These are phyloP conservation scores for Podaxis pistillaris DNA, from an alignment of 768 basidiomycete genomes.

Conservation along the genomic window DNA sequence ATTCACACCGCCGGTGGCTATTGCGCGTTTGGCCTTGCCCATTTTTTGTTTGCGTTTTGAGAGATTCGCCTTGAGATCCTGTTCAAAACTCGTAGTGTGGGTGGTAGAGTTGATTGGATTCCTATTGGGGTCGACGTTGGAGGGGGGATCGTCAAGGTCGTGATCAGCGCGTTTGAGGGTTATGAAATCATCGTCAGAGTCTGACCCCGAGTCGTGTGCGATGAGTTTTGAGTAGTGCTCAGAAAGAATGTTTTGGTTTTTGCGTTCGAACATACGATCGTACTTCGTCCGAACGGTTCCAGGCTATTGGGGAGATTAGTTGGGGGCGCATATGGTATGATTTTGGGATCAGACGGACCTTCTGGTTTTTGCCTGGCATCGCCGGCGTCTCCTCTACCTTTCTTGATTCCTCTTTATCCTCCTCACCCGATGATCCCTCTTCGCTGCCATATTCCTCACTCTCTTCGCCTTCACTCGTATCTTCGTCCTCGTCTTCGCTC, in stretches of 20 bases:
- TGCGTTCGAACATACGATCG: constrained; percentile 96
- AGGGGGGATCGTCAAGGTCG: constrained; percentile 41
- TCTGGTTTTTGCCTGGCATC: constrained; percentile 27
- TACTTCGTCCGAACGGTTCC: constrained; percentile 82
- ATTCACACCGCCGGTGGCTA: constrained; percentile 59
- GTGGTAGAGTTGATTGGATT: not conserved
- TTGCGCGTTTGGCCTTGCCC: constrained; percentile 68
- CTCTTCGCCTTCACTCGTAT: constrained; percentile 28
- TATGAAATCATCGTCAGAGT: constrained; percentile 81
- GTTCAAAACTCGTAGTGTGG: constrained; percentile 16
- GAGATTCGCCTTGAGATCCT: constrained; percentile 40
- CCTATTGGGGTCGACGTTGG: constrained; percentile 8
- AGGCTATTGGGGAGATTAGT: constrained; percentile 23
- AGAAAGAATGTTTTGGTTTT: constrained; percentile 90
- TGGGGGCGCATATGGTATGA: not conserved
- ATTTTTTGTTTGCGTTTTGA: constrained; percentile 87
- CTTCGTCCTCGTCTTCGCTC: constrained; percentile 21
- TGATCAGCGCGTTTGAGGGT: constrained; percentile 93
- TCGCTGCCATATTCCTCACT: constrained; percentile 22
- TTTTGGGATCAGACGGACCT: constrained; percentile 33
- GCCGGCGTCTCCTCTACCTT: constrained; percentile 19
- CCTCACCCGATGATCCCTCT: not conserved
- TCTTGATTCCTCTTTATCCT: constrained; percentile 25
- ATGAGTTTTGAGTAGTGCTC: constrained; percentile 88
- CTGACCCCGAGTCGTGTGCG: constrained; percentile 60